Conservation (phyloP, 2,329 filamentous ascomycete species). For the Alternaria arborescens region DNA sequence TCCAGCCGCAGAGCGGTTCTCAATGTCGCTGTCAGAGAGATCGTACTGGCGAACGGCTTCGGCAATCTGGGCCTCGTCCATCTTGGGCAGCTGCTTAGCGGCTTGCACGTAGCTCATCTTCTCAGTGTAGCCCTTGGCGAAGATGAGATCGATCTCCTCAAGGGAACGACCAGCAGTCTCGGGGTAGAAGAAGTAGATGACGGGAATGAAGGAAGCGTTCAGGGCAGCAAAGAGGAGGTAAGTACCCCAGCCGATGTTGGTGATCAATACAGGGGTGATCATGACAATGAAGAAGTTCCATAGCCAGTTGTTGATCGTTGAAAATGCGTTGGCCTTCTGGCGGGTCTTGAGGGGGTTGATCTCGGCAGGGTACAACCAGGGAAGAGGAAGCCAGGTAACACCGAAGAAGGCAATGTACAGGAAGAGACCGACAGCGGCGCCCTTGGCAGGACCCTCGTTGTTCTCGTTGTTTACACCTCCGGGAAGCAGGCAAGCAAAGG, state of each 20-base stretch:
- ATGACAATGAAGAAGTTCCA: constrained; percentile 60
- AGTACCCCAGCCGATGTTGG: constrained; percentile 51
- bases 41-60: constrained; percentile 47
- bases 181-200: constrained; percentile 65
- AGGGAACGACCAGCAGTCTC: constrained; percentile 62
- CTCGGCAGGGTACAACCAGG: constrained; percentile 65
- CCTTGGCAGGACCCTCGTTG: constrained; percentile 52
- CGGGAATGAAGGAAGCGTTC: constrained; percentile 61
- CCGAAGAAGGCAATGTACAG: constrained; percentile 75
- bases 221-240: constrained; percentile 62
- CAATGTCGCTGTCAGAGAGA: constrained; percentile 42
- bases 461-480: constrained; percentile 12
- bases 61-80: constrained; percentile 48
- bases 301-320: constrained; percentile 61
- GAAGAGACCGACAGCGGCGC: constrained; percentile 69
- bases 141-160: constrained; percentile 63
- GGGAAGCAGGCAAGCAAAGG: constrained; percentile 54
- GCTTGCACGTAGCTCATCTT: constrained; percentile 51
- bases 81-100: constrained; percentile 46
- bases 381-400: constrained; percentile 70
- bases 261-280: constrained; percentile 54
- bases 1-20: constrained; percentile 37
- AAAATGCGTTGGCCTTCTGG: constrained; percentile 64
- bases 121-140: constrained; percentile 51
- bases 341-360: constrained; percentile 64